phyloP scores from a whole-genome alignment of 2,329 filamentous ascomycete species.

The Xylogone sp. region DNA sequence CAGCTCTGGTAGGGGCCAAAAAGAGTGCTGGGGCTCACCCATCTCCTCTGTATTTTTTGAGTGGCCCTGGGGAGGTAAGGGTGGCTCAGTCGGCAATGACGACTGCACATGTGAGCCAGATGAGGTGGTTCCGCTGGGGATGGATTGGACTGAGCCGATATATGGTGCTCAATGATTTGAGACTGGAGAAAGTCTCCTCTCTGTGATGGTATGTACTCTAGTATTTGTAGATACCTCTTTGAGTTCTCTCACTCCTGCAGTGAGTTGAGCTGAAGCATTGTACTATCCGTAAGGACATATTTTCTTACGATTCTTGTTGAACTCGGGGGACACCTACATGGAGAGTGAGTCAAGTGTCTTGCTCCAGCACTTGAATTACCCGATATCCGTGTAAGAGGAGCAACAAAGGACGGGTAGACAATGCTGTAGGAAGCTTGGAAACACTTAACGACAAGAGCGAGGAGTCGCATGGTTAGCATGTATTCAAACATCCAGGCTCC shows the following conservation, averaged over 20 bases:
- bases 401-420: too few relatives aligned
- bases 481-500: too few relatives aligned
- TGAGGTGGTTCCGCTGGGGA: constrained; percentile 97
- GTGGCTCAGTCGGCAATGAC: constrained; percentile 85
- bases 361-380: too few relatives aligned
- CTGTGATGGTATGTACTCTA: not conserved
- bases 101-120: constrained; percentile 86
- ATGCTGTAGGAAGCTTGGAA: too few relatives aligned
- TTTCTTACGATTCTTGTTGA: not conserved
- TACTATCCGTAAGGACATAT: not conserved
- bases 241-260: not conserved
- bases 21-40: constrained; percentile 45
- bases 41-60: constrained; percentile 66
- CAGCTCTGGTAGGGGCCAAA: constrained; percentile 44
- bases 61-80: constrained; percentile 57
- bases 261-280: not conserved
- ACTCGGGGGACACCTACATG: too few relatives aligned
- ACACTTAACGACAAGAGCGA: too few relatives aligned
- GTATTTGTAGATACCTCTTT: not conserved
- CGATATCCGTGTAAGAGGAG: too few relatives aligned
- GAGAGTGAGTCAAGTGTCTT: too few relatives aligned
- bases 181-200: constrained; percentile 45
- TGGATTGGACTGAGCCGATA: constrained; percentile 91
- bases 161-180: constrained; percentile 92
- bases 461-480: too few relatives aligned